Conservation (phyloP, 139 green algal species). For the Chlorella sp. region DNA sequence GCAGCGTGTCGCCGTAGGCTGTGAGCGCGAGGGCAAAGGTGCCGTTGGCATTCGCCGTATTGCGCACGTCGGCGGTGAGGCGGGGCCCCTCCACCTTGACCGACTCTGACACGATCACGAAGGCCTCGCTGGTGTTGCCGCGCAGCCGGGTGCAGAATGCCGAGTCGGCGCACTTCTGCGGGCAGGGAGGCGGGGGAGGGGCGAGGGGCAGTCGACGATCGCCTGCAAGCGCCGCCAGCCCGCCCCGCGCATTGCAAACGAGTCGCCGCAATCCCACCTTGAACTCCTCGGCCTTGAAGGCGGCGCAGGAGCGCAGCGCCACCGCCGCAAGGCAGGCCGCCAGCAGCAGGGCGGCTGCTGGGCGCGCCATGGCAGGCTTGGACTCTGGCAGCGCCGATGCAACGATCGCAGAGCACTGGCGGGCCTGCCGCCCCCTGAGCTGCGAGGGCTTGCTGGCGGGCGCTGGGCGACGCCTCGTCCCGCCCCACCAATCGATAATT, state of each 20-base stretch:
- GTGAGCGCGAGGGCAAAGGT: conserved; percentile 73
- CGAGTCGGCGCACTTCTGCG: conserved; percentile 85
- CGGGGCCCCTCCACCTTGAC: conserved; percentile 54
- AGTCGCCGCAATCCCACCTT: conserved; percentile 57
- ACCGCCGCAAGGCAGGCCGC: background rate
- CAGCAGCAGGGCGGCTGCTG: background rate
- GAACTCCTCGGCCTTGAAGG: conserved; percentile 96
- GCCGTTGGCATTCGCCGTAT: conserved; percentile 36
- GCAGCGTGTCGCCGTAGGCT: conserved; percentile 72
- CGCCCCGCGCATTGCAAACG: conserved; percentile 2
- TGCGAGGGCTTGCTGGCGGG: no score
- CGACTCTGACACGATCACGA: conserved; percentile 60
- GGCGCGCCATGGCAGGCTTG: no score
- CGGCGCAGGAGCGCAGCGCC: conserved; percentile 15
- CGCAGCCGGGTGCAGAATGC: conserved; percentile 91
- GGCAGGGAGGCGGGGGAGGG: background rate
- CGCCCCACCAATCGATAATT: no score
- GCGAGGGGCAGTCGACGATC: background rate
- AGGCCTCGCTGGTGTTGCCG: conserved; percentile 58
- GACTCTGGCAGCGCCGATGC: no score
- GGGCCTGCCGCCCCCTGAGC: no score
- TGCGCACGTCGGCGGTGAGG: conserved; percentile 65
- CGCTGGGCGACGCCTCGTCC: no score
- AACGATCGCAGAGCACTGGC: no score
- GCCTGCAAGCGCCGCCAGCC: background rate